Base-by-base conservation (phyloP, 345 rosid genomes). In the Mercurialis annua region DNA sequence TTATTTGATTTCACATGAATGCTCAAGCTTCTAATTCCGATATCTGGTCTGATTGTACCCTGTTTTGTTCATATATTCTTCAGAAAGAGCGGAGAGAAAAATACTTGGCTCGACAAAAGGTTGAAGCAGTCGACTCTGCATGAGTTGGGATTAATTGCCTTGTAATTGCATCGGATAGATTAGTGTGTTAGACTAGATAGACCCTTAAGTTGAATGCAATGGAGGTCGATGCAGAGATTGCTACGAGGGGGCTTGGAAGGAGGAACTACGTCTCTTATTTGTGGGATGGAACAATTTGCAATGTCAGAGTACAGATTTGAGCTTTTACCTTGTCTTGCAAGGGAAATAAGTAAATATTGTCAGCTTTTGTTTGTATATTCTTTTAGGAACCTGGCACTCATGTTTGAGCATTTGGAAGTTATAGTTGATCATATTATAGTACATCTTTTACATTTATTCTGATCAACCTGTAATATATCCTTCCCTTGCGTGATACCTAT, bases 1-100 rank as follows among this genome's bases (percentile, higher is more conserved):
- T 58, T 23, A 29, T 20, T 4, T 26, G 0, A 11, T 29, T 46
- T 6, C 4, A 4, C 10, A 8, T 7, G 11, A 20, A 2, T 0
- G 21, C 15, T 54, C 21, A 18, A 29, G 20, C 43, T 66, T 26
- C 5, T 30, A 18, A 40, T 0, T 23, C 49, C 6, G 17, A 8
- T 51, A 16, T 18, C 43, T 31, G 43, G 18, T 18, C 43, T 31
- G 43, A 1, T 40, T 30, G 3, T 23, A 50, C 29, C 47, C 6
- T 30, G 33, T 31, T 16, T 9, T 59, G 33, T 30, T 6, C 15
- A 5, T 58, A 0, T 2, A 33, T 72, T 63, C 77, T 61, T 44
- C 92, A 93, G 98, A 93, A 88, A 76, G 98, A 93, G 77, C 82
- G 98, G 60, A 85, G 97, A 67, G 98, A 93, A 81, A 93, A 87